These are phyloP conservation scores for Coniophora puteana DNA, from an alignment of 1,284 basidiomycete species.

Conservation along the genomic window DNA sequence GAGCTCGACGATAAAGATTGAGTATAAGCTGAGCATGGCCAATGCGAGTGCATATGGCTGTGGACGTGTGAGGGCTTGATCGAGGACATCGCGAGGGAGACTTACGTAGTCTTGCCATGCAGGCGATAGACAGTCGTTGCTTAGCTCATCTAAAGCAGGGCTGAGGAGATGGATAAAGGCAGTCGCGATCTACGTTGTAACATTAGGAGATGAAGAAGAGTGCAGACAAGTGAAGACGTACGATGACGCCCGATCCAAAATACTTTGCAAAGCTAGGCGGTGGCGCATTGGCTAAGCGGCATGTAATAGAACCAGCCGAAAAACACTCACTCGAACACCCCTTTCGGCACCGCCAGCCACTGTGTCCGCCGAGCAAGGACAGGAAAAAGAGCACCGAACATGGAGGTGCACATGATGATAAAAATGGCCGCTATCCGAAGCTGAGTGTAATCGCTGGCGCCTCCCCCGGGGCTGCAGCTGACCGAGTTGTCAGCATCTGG, in stretches of 20 bases:
- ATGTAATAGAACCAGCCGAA: neutral
- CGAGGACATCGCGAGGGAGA: slow-evolving; percentile 11
- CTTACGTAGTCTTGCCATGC: slow-evolving; percentile 76
- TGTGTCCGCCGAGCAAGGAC: slow-evolving; percentile 64
- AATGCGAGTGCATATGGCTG: slow-evolving; percentile 81
- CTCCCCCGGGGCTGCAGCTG: slow-evolving; percentile 32
- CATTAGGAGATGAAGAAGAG: slow-evolving; percentile 10
- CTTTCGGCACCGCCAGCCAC: slow-evolving; percentile 58
- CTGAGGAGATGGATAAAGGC: slow-evolving; percentile 85
- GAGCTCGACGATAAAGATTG: slow-evolving; percentile 83
- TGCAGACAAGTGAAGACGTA: slow-evolving; percentile 38
- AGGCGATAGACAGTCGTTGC: slow-evolving; percentile 67
- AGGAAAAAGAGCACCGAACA: slow-evolving; percentile 79
- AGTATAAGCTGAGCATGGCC: slow-evolving; percentile 76
- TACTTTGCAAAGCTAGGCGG: slow-evolving; percentile 82
- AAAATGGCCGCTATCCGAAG: slow-evolving; percentile 86
- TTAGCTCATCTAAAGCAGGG: slow-evolving; percentile 72
- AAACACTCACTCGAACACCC: slow-evolving; percentile 69
- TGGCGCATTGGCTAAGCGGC: neutral
- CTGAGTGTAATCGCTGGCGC: slow-evolving; percentile 30
- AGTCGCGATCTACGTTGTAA: slow-evolving; percentile 73
- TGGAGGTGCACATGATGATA: slow-evolving; percentile 73
- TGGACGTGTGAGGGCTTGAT: slow-evolving; percentile 5
- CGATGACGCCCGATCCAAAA: slow-evolving; percentile 93
- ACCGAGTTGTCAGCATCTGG: slow-evolving; percentile 14